These are phyloP conservation scores for Hanseniaspora jakobsenii DNA, from an alignment of 805 yeast species.

Conservation along the genomic window DNA sequence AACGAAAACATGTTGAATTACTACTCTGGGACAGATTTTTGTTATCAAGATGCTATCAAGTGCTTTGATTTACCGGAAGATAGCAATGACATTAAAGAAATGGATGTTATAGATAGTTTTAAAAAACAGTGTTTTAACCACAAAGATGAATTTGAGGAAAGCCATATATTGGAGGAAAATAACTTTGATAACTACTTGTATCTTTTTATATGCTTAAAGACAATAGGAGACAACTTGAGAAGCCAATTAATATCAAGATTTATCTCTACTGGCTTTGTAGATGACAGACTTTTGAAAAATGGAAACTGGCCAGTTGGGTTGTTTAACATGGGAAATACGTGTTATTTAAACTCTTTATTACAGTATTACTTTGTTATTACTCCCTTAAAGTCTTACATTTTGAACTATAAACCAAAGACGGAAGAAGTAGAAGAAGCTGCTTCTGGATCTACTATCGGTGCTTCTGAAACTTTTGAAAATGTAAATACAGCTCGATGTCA, in stretches of 20 bases:
- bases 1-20: conserved; percentile 24
- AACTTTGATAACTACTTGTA: conserved; percentile 9
- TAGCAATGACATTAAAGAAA: conserved; percentile 42
- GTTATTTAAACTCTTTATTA: conserved; percentile 78
- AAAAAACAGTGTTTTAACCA: background rate
- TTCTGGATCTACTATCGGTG: conserved; percentile 47
- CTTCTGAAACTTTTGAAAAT: conserved; percentile 70
- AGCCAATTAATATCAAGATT: conserved; percentile 41
- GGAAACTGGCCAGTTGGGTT: conserved; percentile 82
- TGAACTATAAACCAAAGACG: conserved; percentile 39
- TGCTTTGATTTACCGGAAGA: conserved; percentile 39
- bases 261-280: conserved; percentile 50
- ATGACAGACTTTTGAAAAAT: conserved; percentile 46
- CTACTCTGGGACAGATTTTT: conserved; percentile 23
- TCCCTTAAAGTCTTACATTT: conserved; percentile 60
- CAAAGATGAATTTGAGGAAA: background rate
- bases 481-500: conserved; percentile 69
- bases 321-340: conserved; percentile 90
- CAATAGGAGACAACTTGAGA: background rate
- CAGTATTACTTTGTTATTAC: conserved; percentile 81
- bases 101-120: conserved; percentile 12
- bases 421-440: conserved; percentile 23
- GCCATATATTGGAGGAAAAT: background rate
- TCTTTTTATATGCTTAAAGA: background rate
- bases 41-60: conserved; percentile 35